Conservation (phyloP, 768 basidiomycete species). For the Pluteus cervinus region DNA sequence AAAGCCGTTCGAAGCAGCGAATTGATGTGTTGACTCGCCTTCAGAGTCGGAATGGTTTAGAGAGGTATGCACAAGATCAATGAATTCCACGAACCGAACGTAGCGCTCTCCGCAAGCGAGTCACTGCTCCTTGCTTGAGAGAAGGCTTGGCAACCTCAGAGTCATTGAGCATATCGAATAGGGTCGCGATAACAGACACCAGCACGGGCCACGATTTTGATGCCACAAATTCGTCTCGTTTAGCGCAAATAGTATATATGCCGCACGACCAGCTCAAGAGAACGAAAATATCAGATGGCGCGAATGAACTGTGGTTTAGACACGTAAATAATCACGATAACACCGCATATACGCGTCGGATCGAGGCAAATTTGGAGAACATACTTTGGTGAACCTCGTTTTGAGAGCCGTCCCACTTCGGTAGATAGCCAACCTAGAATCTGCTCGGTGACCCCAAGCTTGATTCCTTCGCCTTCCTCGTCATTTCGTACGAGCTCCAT, state of each 20-base stretch:
- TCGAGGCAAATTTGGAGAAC: constrained; percentile 14
- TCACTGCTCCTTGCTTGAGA: constrained; percentile 54
- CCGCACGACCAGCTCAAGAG: constrained; percentile 68
- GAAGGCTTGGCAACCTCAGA: constrained; percentile 49
- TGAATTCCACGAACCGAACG: constrained; percentile 45
- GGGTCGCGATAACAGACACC: constrained; percentile 47
- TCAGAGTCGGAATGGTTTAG: neutral
- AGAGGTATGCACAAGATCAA: neutral
- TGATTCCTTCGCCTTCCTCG: constrained; percentile 38
- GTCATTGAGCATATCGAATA: constrained; percentile 57
- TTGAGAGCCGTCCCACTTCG: constrained; percentile 57
- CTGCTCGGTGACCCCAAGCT: constrained; percentile 59
- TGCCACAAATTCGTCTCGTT: constrained; percentile 37
- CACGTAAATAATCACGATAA: too few relatives aligned
- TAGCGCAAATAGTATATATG: constrained; percentile 48
- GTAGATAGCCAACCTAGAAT: constrained; percentile 71
- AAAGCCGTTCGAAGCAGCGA: constrained; percentile 50
- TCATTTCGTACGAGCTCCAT: constrained; percentile 62
- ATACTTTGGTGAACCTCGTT: constrained; percentile 50
- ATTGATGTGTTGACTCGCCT: constrained; percentile 37
- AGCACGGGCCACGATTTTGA: constrained; percentile 48
- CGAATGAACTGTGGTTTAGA: constrained; percentile 38
- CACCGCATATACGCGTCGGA: constrained; percentile 2
- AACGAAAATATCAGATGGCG: constrained; percentile 58
- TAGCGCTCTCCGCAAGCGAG: constrained; percentile 59